These are phyloP conservation scores for Pogostemon cablin DNA, from an alignment of 257 asterid genomes.

Conservation along the genomic window DNA sequence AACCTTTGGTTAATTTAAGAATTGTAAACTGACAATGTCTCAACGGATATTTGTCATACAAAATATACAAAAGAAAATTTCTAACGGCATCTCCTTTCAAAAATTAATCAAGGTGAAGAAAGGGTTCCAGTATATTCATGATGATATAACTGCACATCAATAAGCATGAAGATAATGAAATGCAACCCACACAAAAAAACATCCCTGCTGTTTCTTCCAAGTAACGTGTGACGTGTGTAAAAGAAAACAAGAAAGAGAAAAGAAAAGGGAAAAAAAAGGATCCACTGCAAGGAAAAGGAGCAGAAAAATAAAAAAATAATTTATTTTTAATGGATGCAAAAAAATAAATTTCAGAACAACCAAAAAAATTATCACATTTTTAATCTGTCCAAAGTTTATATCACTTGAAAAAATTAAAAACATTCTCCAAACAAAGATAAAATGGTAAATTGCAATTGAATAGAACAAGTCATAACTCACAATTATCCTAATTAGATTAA, in stretches of 20 bases:
- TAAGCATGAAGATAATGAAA: conserved; percentile 10
- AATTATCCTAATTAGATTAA: not conserved
- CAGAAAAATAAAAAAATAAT: not conserved
- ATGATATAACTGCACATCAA: not conserved
- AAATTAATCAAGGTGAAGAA: not conserved
- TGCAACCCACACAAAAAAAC: not conserved
- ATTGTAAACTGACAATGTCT: conserved; percentile 16
- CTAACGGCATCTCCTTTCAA: conserved; percentile 2
- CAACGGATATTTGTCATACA: conserved; percentile 1
- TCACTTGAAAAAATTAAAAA: not conserved
- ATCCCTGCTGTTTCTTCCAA: not conserved
- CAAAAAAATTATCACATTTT: not conserved
- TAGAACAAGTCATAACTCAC: not conserved
- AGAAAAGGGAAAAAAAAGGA: not conserved
- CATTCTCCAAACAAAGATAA: not conserved
- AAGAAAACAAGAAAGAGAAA: conserved; percentile 10
- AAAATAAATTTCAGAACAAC: not conserved
- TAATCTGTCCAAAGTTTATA: not conserved
- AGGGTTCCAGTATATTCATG: conserved; percentile 2
- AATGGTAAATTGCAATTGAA: not conserved
- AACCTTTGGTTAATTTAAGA: not conserved
- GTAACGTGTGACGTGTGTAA: not conserved
- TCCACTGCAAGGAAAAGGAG: not conserved
- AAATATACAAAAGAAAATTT: not conserved
- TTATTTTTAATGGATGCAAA: not conserved